Base-by-base conservation (phyloP, 257 asterid genomes). In the Dorcoceras hygrometricum region DNA sequence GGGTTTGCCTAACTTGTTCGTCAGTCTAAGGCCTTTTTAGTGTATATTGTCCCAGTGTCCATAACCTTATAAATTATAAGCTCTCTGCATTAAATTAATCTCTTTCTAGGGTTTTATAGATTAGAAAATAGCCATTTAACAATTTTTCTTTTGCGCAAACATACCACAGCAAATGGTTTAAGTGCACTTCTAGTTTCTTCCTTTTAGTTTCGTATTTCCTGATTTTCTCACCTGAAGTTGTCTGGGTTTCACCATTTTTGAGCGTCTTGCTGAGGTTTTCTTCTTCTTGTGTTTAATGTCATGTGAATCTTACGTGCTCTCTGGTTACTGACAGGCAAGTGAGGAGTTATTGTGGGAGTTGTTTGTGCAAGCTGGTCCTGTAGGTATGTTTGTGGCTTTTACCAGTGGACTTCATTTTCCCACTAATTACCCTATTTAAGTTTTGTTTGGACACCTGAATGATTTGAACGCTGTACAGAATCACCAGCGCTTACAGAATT, bases 311-410 rank as follows among this genome's bases (percentile, higher is more conserved):
- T 70, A 65, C 65, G 51, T 53, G 66, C 58, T 28, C 68, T 57
- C 46, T 43, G 59, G 55, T 31, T 51, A 46, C 70, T 65, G 70
- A 64, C 84, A 91, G 98, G 89, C 87, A 20, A 65, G 95, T 62
- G 98, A 92, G 76, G 98, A 89, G 83, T 76, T 89, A 65, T 74
- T 92, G 8, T 92, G 98, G 96, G 98, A 89, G 80, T 71, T 92
- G 70, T 87, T 92, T 75, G 97, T 92, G 74, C 98, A 89, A 82
- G 98, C 97, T 22, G 97, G 98, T 43, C 96, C 98, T 26, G 97
- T 92, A 65, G 97, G 98, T 92, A 80, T 7, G 86, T 75, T 69
- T 39, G 57, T 53, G 63, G 68, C 68, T 28, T 59, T 43, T 67
- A 23, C 11, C 9, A 12, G n/a, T 54, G 24, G 18, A 25, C 27